Base-by-base conservation (phyloP, 208 protist species). In the Spongospora subterranea region DNA sequence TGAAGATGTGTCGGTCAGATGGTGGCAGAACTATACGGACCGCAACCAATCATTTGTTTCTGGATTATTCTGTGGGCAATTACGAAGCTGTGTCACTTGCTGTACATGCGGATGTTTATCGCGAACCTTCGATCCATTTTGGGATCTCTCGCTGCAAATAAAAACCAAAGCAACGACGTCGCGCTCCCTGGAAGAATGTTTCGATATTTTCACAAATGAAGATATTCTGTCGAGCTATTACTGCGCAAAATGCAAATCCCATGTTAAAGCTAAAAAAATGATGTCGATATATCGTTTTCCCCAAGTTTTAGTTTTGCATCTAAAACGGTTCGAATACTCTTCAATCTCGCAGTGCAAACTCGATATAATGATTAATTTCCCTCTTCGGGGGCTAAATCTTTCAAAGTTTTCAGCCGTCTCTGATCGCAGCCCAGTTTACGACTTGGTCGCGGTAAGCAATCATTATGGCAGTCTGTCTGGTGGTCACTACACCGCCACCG, bases 101-200 rank as follows among this genome's bases (percentile, higher is more conserved):
- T 20, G 17, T 13, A 17, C 6, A 35, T 82, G 71, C 71, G 6
- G 17, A 35, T 35, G 35, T 43, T 20, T 6, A 35, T 82, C 71
- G 6, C n/a, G 71, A n/a, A 82, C 71, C 11, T 82, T 82, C n/a
- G 71, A 82, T n/a, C 71, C 71, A 43, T 82, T 82, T 43, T 82
- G 71, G 71, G 71, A 82, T 43, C 71, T 82, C n/a, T 82, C 71
- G 6, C 40, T 82, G 71, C 71, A 82, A n/a, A 82, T 82, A 40
- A 82, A 82, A 43, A 35, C 35, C 6, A 35, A 13, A 45, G 6
- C 71, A 39, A 35, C n/a, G n/a, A 13, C 35, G 40, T 6, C 71
- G 6, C 35, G 17, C n/a, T 45, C 71, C 6, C 71, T 82, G 6
- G 35, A 82, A 6, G 71, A 82, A 20, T 82, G 71, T 35, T 82